Percentiles rank a stretch among this genome's conserved stretches.
These are phyloP conservation scores for Begonia peltatifolia DNA, from an alignment of 306 rosid species.

Conservation along the genomic window DNA sequence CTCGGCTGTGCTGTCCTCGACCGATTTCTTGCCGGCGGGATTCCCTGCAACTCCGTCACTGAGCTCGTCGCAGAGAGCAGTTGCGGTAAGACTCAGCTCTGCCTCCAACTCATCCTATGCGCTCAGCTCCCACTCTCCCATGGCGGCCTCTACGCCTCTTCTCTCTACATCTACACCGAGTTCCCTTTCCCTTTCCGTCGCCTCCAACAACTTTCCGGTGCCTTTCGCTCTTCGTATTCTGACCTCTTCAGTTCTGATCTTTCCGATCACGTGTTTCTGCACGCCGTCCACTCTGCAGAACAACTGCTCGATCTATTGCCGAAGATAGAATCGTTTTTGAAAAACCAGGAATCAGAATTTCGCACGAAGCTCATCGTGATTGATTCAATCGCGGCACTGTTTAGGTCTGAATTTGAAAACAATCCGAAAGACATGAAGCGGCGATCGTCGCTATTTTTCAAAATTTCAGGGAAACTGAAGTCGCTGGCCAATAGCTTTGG, in stretches of 20 bases:
- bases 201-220: conserved; percentile 44
- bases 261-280: conserved; percentile 27
- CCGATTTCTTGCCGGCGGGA: conserved; percentile 48
- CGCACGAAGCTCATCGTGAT: conserved; percentile 54
- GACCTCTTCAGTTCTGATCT: conserved; percentile 19
- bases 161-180: conserved; percentile 62
- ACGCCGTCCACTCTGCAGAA: conserved; percentile 29
- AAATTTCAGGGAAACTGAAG: conserved; percentile 56
- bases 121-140: conserved; percentile 64
- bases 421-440: conserved; percentile 38
- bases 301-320: conserved; percentile 34
- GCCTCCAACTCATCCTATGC: conserved; percentile 70
- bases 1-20: conserved; percentile 62
- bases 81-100: conserved; percentile 72
- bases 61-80: conserved; percentile 78
- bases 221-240: conserved; percentile 20
- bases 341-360: conserved; percentile 9
- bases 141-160: conserved; percentile 68
- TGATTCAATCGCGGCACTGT: conserved; percentile 79
- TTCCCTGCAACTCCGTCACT: conserved; percentile 58
- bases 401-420: conserved; percentile 75
- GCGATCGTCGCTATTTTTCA: conserved; percentile 55
- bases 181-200: conserved; percentile 74
- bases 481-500: conserved; percentile 38
- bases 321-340: conserved; percentile 24